Conservation (phyloP, 1,284 basidiomycete species). For the Butyriboletus appendiculatus region DNA sequence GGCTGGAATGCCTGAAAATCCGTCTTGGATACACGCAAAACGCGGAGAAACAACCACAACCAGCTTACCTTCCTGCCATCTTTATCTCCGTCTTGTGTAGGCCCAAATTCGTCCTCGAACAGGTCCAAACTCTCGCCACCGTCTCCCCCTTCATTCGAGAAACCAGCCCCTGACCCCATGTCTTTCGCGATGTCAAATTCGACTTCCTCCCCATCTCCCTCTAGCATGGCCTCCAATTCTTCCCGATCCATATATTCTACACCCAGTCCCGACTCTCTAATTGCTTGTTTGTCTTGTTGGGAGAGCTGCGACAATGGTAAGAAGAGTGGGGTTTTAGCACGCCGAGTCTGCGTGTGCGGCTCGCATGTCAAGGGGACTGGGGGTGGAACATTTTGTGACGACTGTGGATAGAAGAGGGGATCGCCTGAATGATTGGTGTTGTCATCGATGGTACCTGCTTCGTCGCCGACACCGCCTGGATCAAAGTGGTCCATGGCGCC, state of each 20-base stretch:
- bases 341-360: conserved; percentile 10
- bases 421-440: conserved; percentile 1
- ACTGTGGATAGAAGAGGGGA: conserved; percentile 31
- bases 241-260: conserved; percentile 64
- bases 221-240: conserved; percentile 62
- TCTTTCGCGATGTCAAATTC: conserved; percentile 38
- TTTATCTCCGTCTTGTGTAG: conserved; percentile 46
- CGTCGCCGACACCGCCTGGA: not conserved
- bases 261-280: conserved; percentile 60
- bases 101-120: conserved; percentile 49
- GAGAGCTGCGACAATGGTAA: conserved; percentile 64
- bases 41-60: not conserved
- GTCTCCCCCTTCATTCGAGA: conserved; percentile 9
- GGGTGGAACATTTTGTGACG: conserved; percentile 25
- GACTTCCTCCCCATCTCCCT: conserved; percentile 67
- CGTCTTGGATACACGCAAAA: not conserved
- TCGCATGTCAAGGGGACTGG: conserved; percentile 48
- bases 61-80: conserved; percentile 38
- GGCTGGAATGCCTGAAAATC: conserved; percentile 54
- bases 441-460: not conserved
- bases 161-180: not conserved
- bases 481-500: conserved; percentile 12
- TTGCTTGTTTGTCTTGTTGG: conserved; percentile 47
- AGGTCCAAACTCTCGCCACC: conserved; percentile 36
- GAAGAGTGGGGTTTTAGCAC: conserved; percentile 57